Conservation (phyloP, 2,329 filamentous ascomycete species). For the Cephalotrichum gorgonifer region DNA sequence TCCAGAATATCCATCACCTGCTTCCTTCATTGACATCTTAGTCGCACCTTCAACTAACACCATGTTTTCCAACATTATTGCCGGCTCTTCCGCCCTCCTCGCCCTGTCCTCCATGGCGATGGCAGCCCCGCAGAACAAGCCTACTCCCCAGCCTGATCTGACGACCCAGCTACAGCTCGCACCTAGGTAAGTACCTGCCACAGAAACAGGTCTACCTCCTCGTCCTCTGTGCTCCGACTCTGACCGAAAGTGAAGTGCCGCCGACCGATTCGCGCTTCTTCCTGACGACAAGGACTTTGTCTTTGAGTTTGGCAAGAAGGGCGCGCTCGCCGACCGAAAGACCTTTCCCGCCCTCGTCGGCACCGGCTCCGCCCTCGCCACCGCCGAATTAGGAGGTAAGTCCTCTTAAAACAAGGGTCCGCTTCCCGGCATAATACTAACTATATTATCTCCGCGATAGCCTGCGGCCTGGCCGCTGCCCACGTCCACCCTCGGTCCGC, state of each 20-base stretch:
- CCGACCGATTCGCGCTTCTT: conserved; percentile 31
- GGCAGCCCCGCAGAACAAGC: neutral
- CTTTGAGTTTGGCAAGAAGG: conserved; percentile 36
- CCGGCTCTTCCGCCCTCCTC: neutral
- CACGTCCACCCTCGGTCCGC: conserved; percentile 33
- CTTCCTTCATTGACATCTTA: no score
- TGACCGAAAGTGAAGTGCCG: conserved; percentile 20
- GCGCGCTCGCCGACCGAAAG: conserved; percentile 25
- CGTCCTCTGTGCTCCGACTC: neutral
- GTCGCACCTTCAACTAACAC: no score
- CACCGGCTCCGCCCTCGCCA: conserved; percentile 11
- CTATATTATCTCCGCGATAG: no score
- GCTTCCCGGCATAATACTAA: no score
- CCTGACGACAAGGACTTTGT: conserved; percentile 32
- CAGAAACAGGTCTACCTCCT: neutral
- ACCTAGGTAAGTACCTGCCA: conserved; percentile 20
- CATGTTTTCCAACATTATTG: neutral
- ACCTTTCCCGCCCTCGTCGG: conserved; percentile 43
- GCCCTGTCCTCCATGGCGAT: neutral
- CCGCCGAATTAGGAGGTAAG: neutral
- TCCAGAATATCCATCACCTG: no score
- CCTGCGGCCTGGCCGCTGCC: neutral
- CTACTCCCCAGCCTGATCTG: conserved; percentile 4
- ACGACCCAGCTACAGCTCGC: conserved; percentile 27
- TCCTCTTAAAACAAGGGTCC: neutral